Conservation (phyloP, 495 filamentous ascomycete species). For the Lophium mytilinum region DNA sequence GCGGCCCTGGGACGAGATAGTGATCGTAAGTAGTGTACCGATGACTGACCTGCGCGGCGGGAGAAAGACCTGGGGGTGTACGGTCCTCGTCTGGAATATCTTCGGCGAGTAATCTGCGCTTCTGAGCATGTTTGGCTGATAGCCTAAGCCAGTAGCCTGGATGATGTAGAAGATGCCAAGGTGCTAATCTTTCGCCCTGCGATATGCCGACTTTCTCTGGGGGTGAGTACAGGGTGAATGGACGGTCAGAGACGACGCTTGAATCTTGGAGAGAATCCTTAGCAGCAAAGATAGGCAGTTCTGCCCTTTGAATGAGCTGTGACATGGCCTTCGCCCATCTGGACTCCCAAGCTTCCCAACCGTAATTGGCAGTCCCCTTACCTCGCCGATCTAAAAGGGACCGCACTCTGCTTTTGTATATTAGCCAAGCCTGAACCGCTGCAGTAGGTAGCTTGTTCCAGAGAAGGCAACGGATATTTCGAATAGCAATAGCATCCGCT, state of each 20-base stretch:
- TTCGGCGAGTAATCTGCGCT: slow-evolving; percentile 52
- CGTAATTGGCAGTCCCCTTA: slow-evolving; percentile 72
- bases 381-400: slow-evolving; percentile 74
- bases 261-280: slow-evolving; percentile 4
- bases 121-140: slow-evolving; percentile 56
- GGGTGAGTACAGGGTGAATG: slow-evolving; percentile 43
- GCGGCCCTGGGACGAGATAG: slow-evolving; percentile 73
- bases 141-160: slow-evolving; percentile 77
- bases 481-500: slow-evolving; percentile 69
- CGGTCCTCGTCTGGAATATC: slow-evolving; percentile 70
- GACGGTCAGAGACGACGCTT: slow-evolving; percentile 5
- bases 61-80: slow-evolving; percentile 54
- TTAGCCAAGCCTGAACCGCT: slow-evolving; percentile 68
- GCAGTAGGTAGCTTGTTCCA: slow-evolving; percentile 65
- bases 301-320: slow-evolving; percentile 59
- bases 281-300: slow-evolving; percentile 37
- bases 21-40: slow-evolving; percentile 70
- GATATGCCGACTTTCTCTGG: slow-evolving; percentile 59
- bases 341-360: slow-evolving; percentile 82
- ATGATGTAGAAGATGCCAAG: slow-evolving; percentile 79
- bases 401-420: slow-evolving; percentile 59
- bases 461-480: slow-evolving; percentile 69
- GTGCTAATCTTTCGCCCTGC: slow-evolving; percentile 55
- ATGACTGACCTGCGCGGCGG: slow-evolving; percentile 57
- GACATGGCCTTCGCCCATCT: slow-evolving; percentile 78